Conservation (phyloP, 345 rosid genomes). For the Gossypium herbaceum region DNA sequence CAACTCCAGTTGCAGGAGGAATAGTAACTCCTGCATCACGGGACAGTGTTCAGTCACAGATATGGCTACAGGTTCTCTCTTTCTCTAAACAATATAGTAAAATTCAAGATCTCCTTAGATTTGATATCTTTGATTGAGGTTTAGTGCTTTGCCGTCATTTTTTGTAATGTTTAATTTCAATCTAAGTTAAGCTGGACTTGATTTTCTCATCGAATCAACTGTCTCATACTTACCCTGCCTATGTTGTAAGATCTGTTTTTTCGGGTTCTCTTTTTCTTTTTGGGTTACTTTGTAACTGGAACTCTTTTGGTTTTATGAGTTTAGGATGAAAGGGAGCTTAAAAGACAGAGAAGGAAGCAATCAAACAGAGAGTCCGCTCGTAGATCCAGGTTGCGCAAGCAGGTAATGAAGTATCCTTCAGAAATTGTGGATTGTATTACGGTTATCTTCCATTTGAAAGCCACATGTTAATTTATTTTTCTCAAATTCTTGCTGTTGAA, state of each 20-base stretch:
- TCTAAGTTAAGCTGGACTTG: not conserved
- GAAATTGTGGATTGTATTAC: not conserved
- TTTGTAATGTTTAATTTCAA: not conserved
- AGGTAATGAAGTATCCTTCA: slow-evolving; percentile 45
- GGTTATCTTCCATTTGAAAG: slow-evolving; percentile 3
- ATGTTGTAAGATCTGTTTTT: not conserved
- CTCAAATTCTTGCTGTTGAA: slow-evolving; percentile 19
- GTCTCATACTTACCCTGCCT: not conserved
- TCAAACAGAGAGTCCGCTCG: slow-evolving; percentile 99
- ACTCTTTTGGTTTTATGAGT: not conserved
- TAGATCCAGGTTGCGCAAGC: slow-evolving; percentile 92
- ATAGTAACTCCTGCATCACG: slow-evolving; percentile 57
- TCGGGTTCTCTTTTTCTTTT: not conserved
- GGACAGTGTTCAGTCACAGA: slow-evolving; percentile 66
- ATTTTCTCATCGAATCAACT: slow-evolving; percentile 1
- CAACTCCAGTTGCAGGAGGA: slow-evolving; percentile 67
- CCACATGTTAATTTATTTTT: slow-evolving; percentile 15
- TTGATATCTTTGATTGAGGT: not conserved
- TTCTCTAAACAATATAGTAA: not conserved
- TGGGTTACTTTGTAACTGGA: not conserved
- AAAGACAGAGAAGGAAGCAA: slow-evolving; percentile 93
- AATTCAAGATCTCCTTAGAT: not conserved
- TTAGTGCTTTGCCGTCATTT: not conserved
- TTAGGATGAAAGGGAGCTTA: slow-evolving; percentile 91
- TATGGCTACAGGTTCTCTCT: slow-evolving; percentile 75